Conservation (phyloP, 1,284 basidiomycete genomes). For the Leccinum fuscescens region DNA sequence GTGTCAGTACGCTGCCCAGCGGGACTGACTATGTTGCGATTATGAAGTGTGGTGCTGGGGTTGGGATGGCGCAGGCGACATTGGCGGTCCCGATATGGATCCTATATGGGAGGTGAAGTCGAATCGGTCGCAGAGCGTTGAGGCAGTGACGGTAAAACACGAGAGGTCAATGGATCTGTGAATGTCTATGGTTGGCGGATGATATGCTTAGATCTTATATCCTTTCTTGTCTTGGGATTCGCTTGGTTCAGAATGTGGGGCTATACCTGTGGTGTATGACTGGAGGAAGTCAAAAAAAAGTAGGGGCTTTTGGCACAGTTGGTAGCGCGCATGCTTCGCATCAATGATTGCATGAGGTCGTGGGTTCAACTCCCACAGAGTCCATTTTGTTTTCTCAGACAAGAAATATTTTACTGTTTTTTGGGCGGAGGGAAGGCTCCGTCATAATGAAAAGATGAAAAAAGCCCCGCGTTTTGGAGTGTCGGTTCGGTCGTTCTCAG, state of each 20-base stretch:
- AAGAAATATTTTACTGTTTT: background rate
- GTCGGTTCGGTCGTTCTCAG: background rate
- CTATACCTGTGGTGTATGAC: background rate
- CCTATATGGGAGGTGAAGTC: conserved; percentile 91
- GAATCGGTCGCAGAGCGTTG: conserved; percentile 57
- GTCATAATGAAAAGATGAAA: background rate
- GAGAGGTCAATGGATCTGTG: conserved; percentile 48
- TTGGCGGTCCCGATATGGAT: conserved; percentile 92
- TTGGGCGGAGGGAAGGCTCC: background rate
- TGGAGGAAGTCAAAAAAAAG: background rate
- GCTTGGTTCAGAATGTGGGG: background rate
- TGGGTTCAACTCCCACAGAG: conserved; percentile 40
- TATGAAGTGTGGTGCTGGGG: conserved; percentile 94
- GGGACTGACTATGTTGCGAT: conserved; percentile 6
- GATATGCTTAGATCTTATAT: conserved; percentile 18
- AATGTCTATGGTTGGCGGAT: background rate
- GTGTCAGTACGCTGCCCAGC: background rate
- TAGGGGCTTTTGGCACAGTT: conserved; percentile 38
- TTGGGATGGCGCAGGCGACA: conserved; percentile 95
- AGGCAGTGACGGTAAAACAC: conserved; percentile 74
- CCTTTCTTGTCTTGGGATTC: background rate
- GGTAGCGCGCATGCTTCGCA: conserved; percentile 42
- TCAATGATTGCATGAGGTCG: conserved; percentile 35
- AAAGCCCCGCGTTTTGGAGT: background rate
- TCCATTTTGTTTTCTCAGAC: conserved; percentile 20